A percentile compares a stretch with the other conserved stretches of the same genome.
Conservation (phyloP, 257 asterid genomes). For the Leonotis leonurus region DNA sequence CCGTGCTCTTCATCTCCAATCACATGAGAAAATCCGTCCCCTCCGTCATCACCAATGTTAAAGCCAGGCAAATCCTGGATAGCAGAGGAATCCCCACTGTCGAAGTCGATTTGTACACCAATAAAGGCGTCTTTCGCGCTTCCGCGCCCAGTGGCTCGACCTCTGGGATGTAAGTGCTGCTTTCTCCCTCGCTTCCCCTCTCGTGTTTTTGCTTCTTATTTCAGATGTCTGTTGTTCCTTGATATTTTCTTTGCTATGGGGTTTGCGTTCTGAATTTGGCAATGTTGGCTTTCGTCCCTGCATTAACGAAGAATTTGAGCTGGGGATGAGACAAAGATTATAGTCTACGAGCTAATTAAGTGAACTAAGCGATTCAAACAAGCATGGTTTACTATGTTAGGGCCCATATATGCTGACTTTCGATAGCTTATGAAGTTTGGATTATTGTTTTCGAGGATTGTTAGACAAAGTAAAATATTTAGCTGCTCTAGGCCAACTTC, state of each 20-base stretch:
- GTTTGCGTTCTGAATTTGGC: too few species aligned
- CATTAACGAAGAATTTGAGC: neutral
- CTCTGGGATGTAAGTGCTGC: slow-evolving; percentile 57
- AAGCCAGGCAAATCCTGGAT: slow-evolving; percentile 89
- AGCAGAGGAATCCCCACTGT: slow-evolving; percentile 99
- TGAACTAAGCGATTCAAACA: too few species aligned
- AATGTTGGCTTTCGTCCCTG: neutral
- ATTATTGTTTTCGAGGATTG: too few species aligned
- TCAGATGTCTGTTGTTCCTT: neutral
- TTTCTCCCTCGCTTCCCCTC: neutral
- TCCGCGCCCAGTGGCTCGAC: slow-evolving; percentile 78
- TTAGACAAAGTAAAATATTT: too few species aligned
- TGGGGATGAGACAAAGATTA: neutral
- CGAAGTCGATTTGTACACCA: slow-evolving; percentile 89
- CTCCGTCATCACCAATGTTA: slow-evolving; percentile 81
- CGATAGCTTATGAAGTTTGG: too few species aligned
- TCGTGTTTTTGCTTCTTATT: neutral
- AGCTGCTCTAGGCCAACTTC: too few species aligned
- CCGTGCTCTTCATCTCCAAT: slow-evolving; percentile 93
- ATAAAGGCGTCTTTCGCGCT: slow-evolving; percentile 87
- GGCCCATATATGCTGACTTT: too few species aligned
- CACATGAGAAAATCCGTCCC: slow-evolving; percentile 90
- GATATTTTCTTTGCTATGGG: neutral
- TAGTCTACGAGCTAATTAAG: neutral
- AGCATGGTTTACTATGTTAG: too few species aligned